Percentiles rank a stretch among this genome's conserved stretches.
Conservation (phyloP, 768 basidiomycete species). For the Galerina sulciceps region DNA sequence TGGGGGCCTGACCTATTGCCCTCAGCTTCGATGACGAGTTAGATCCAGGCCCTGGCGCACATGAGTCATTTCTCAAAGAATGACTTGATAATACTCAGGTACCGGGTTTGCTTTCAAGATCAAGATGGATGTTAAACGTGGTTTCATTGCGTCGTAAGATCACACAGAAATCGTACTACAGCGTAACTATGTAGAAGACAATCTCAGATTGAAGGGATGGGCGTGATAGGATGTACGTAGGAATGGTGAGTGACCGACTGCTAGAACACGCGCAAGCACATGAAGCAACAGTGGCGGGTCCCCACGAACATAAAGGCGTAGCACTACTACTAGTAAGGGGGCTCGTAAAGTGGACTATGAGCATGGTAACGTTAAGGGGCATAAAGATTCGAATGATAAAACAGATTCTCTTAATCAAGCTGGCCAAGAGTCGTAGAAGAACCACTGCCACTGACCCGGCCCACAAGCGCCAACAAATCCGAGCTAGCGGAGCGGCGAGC, state of each 20-base stretch:
- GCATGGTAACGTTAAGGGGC: slow-evolving; percentile 5
- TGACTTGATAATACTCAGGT: too few relatives aligned
- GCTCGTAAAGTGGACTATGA: slow-evolving; percentile 9
- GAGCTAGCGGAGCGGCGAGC: slow-evolving; percentile 23
- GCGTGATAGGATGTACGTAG: slow-evolving; percentile 20
- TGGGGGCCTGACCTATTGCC: background rate
- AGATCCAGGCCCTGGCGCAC: background rate
- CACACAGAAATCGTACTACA: slow-evolving; percentile 50
- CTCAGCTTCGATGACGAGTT: background rate
- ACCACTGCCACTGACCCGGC: slow-evolving; percentile 10
- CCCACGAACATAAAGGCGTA: slow-evolving; percentile 5
- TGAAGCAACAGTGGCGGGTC: slow-evolving; percentile 4
- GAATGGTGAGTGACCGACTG: slow-evolving; percentile 15
- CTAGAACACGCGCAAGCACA: slow-evolving; percentile 21
- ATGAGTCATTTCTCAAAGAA: background rate
- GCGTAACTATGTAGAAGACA: slow-evolving; percentile 40
- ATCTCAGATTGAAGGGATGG: slow-evolving; percentile 32
- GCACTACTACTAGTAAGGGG: slow-evolving; percentile 9
- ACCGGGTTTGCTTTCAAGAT: background rate
- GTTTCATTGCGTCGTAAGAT: slow-evolving; percentile 47
- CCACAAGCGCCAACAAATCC: slow-evolving; percentile 17
- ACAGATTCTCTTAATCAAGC: background rate
- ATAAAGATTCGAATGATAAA: slow-evolving; percentile 12
- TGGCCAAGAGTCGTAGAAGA: background rate
- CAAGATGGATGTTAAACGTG: slow-evolving; percentile 6